Evolutionary conservation across 2,329 filamentous ascomycete genomes (phyloP), one percentile per base, ranked within the genome.

Genomic region (Aspergillus latus): DNA sequence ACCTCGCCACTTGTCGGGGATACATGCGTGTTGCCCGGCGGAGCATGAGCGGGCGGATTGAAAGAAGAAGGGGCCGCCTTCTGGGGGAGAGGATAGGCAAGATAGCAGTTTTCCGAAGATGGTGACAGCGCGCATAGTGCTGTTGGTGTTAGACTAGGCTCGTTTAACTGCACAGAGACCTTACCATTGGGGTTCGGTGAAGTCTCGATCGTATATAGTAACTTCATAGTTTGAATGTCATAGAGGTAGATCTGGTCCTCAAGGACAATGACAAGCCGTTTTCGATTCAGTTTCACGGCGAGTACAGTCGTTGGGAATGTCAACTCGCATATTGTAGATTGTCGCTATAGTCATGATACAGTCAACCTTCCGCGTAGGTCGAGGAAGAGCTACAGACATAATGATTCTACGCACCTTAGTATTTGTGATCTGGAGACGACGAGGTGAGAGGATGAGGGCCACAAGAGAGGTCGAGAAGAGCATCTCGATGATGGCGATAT

Each of bases 211-310:
- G 91, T 96, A 73, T 92, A 89, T 40, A 97, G 81, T 57, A 97
- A 84, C 67, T 89, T 93, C 93, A 99, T 97, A 71, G 97, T 97
- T 75, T 92, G 92, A 63, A 99, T 97, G 73, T 99, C 94, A 78
- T 99, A 99, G 48, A 99, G 83, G 76, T 97, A 99, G 60, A 97
- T 96, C 72, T 96, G 89, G 66, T 96, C 92, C 72, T 99, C 94
- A 55, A 97, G 82, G 11, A 97, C 88, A 30, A 99, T 92, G 10
- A 94, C 91, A 26, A 99, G 83, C 37, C 94, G 87, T 74, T 97
- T 97, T 64, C 94, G 85, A 74, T 99, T 99, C 67, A 99, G 80
- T 62, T 92, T 89, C 57, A 99, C 91, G 16, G 93, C 92, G 40
- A 97, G 84, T 9, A 99, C 92, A 49, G 92, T 92, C n/a, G 92